Evolutionary conservation across 1,139 yeast species (phyloP).

Genomic region (Yamadazyma sp.): DNA sequence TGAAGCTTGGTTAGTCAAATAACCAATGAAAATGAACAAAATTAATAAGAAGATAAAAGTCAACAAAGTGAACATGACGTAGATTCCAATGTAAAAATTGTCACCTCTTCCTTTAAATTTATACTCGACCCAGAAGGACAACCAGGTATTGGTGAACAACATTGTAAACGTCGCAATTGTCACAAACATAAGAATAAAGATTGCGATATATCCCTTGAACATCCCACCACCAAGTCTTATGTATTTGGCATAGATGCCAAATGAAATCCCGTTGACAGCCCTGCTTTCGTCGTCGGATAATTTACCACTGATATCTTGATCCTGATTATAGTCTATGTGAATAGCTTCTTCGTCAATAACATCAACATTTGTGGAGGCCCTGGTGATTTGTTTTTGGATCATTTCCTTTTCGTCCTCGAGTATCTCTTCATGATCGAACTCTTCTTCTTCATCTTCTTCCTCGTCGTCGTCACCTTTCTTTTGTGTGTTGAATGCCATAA

Average conservation of each 20-base stretch:
- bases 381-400: conserved; percentile 13
- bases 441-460: conserved; percentile 22
- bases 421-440: conserved; percentile 12
- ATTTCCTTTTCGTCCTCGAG: conserved; percentile 20
- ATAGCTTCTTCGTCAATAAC: conserved; percentile 21
- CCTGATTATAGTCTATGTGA: conserved; percentile 17
- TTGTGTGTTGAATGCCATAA: conserved; percentile 22
- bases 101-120: conserved; percentile 48
- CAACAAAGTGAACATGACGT: conserved; percentile 56
- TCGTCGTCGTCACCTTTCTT: conserved; percentile 21
- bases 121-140: conserved; percentile 76
- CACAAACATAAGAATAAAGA: conserved; percentile 16
- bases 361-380: conserved; percentile 15
- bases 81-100: conserved; percentile 72
- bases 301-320: conserved; percentile 25
- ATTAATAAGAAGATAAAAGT: conserved; percentile 36
- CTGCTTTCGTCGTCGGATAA: conserved; percentile 31
- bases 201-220: conserved; percentile 20
- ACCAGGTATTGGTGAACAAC: conserved; percentile 76
- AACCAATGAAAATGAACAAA: conserved; percentile 44
- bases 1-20: conserved; percentile 52
- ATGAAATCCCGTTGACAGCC: conserved; percentile 39
- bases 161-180: conserved; percentile 57
- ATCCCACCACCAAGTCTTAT: conserved; percentile 58
- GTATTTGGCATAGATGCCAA: conserved; percentile 40